Evolutionary conservation across 805 yeast genomes (phyloP).

Genomic region (Ogataea philodendri): DNA sequence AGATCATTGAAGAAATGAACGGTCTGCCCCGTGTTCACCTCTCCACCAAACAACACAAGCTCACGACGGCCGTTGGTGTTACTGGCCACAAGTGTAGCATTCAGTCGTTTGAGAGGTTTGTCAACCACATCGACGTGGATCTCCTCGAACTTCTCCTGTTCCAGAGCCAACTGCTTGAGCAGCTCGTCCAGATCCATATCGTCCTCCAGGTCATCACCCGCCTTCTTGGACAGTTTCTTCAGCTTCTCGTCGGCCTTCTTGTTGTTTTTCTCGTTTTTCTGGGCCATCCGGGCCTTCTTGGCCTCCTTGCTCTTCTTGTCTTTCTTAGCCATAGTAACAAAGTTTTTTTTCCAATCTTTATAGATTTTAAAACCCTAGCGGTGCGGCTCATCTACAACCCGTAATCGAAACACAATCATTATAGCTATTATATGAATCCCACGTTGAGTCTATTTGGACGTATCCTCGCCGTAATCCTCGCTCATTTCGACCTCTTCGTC

Average conservation of each 20-base stretch:
- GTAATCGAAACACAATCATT: slow-evolving; percentile 4
- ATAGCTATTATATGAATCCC: slow-evolving; percentile 6
- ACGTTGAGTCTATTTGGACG: slow-evolving; percentile 21
- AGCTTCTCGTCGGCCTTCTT: slow-evolving; percentile 71
- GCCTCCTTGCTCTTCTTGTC: slow-evolving; percentile 86
- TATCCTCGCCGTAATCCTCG: slow-evolving; percentile 44
- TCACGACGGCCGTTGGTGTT: slow-evolving; percentile 78
- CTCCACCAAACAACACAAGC: slow-evolving; percentile 88
- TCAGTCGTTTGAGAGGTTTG: slow-evolving; percentile 68
- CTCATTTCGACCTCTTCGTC: slow-evolving; percentile 45
- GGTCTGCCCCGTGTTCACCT: slow-evolving; percentile 52
- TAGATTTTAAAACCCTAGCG: no score
- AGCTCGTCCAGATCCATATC: slow-evolving; percentile 85
- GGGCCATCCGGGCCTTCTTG: slow-evolving; percentile 84
- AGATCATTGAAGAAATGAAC: slow-evolving; percentile 79
- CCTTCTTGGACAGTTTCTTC: slow-evolving; percentile 69
- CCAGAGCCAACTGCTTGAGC: slow-evolving; percentile 69
- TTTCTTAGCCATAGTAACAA: slow-evolving; percentile 71
- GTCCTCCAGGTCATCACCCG: slow-evolving; percentile 77
- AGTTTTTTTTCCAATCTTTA: no score
- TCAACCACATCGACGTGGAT: slow-evolving; percentile 56
- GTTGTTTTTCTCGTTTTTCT: slow-evolving; percentile 71
- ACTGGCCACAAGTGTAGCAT: slow-evolving; percentile 70
- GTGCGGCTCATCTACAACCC: no score
- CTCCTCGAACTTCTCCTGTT: slow-evolving; percentile 77